Base-by-base conservation (phyloP, 2,329 filamentous ascomycete genomes). In the Beauveria varroae region DNA sequence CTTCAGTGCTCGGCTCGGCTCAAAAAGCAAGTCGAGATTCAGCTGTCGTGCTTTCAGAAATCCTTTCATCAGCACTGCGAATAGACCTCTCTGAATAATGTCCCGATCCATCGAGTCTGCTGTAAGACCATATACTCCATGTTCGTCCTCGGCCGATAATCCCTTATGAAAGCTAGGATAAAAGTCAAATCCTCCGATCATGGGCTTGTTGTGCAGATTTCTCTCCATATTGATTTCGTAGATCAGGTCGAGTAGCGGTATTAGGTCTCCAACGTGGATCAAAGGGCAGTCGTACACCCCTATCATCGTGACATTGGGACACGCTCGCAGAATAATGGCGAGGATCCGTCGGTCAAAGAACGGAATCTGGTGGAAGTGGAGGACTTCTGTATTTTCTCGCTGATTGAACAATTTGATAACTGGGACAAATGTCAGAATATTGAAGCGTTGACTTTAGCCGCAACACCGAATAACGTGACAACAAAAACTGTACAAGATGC, bases 231-330 rank as follows among this genome's bases (percentile, higher is more conserved):
- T 76, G 49, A 76, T 64, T 49, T 76, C 73, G 37, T 70, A 58
- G 22, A 76, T 73, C 2, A 75, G 62, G 56, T 76, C 73, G 1
- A 76, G 64, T 0, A 76, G 58, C 12, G 64, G 67, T 1, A 73
- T 56, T 0, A 74, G 59, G 24, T 76, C 74, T 10, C 72, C 74
- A n/a, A 74, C 67, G 30, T 75, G 71, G 5, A 76, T 64, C 1
- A 75, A 61, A 0, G 72, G 73, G 28, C 74, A 76, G 54, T 73
- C 68, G 58, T 76, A 76, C 2, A 76, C 65, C 2, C 74, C 73
- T 16, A 76, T 1, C 67, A 70, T 72, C 4, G 64, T 67, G 9
- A 75, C 63, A 1, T 70, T 59, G 0, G 70, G 72, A 40, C 70
- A 73, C 1, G 67, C 67, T 7, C 72, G 68, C 1, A 75, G 62